Evolutionary conservation across 2,329 filamentous ascomycete genomes (phyloP), one percentile per base, ranked within the genome.

Genomic region (Cordyceps cateniannulata): DNA sequence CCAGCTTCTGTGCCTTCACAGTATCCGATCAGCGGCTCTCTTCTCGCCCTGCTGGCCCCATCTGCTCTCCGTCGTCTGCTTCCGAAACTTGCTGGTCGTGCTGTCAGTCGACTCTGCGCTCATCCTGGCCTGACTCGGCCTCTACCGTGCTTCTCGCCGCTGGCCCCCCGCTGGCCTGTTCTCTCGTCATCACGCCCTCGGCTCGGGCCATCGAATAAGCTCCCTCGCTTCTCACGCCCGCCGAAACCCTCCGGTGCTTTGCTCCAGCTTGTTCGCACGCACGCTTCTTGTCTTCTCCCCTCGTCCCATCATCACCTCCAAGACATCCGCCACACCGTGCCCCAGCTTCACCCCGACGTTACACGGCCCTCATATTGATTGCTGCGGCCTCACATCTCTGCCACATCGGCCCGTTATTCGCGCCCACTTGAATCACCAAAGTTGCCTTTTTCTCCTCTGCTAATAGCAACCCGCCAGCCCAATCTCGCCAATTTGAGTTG

Each of bases 1-100:
- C 48, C 14, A 45, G n/a, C 51, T 35, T 12, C 57, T 38, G 48
- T 52, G 48, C 25, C 57, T 5, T 22, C 48, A 59, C 57, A 59
- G 27, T 52, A 35, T 40, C 45, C 45, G 32, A 58, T 58, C 29
- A 42, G 6, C 2, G 27, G 16, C 32, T 40, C 7, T n/a, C 44
- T 27, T 12, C 18, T 20, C 20, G 16, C 24, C 52, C 20, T 5
- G 24, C 12, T 6, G 40, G 51, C 24, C 9, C 24, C 10, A 5
- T 22, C 24, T 48, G 45, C 20, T n/a, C n/a, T 10, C 18, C 18
- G 44, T 20, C 8, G 44, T 20, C 8, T 20, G 35, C 38, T 18
- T 20, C 25, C 38, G 38, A 38, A 25, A n/a, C 57, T 20, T n/a
- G 14, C 32, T 52, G n/a, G 14, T 27, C 18, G 38, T 38, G 18